These are phyloP conservation scores for Lasiodiplodia hormozganensis DNA, from an alignment of 2,329 filamentous ascomycete species.

Conservation along the genomic window DNA sequence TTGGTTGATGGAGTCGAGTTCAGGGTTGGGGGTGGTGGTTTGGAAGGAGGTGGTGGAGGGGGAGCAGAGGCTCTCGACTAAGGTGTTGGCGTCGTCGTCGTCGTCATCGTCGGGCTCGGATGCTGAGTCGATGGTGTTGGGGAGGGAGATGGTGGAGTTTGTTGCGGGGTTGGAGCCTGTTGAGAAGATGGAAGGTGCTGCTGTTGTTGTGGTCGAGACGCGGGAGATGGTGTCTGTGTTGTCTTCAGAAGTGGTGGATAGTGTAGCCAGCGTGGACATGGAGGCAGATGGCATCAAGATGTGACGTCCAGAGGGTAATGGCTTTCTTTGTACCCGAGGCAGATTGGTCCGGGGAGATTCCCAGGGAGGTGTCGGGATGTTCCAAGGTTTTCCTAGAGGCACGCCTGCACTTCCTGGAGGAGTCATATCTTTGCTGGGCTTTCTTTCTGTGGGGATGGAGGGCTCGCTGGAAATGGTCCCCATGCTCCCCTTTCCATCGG, in stretches of 20 bases:
- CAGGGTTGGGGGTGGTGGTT: neutral
- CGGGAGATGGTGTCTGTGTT: neutral
- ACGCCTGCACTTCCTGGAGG: neutral
- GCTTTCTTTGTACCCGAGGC: slow-evolving; percentile 1
- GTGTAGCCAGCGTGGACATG: neutral
- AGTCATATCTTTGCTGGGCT: neutral
- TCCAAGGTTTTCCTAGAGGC: neutral
- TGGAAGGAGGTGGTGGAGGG: neutral
- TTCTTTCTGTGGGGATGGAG: neutral
- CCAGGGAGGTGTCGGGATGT: neutral
- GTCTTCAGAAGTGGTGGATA: neutral
- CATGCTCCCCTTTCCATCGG: neutral
- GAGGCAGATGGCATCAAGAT: slow-evolving; percentile 7
- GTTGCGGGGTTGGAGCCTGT: slow-evolving; percentile 1
- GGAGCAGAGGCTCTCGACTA: slow-evolving; percentile 33
- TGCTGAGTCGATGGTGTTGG: slow-evolving; percentile 14
- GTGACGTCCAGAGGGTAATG: slow-evolving; percentile 6
- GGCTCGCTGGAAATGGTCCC: neutral
- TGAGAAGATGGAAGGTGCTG: slow-evolving; percentile 6
- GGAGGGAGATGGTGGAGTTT: slow-evolving; percentile 9
- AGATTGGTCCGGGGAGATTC: neutral
- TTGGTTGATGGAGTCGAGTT: neutral
- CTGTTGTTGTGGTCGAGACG: slow-evolving; percentile 1
- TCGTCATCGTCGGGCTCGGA: slow-evolving; percentile 14
- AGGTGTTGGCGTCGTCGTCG: slow-evolving; percentile 29